Evolutionary conservation across 768 basidiomycete genomes (phyloP).

Genomic region (Xanthoconium purpureum): DNA sequence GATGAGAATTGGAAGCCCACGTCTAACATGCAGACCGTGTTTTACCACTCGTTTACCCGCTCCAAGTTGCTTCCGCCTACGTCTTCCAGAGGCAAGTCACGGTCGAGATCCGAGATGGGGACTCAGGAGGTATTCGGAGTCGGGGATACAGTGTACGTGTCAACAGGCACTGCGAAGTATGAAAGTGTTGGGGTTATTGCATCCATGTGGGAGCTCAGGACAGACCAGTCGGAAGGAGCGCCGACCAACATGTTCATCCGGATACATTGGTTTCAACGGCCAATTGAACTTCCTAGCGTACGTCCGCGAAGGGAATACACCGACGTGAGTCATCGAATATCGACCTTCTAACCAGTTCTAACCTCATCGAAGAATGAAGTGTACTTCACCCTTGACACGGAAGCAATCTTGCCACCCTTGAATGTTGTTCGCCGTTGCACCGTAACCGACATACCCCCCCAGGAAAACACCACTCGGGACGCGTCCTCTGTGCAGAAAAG

Average conservation of each 20-base stretch:
- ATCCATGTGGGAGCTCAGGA: slow-evolving; percentile 59
- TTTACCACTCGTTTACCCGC: slow-evolving; percentile 31
- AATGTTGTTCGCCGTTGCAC: slow-evolving; percentile 52
- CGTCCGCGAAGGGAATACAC: slow-evolving; percentile 58
- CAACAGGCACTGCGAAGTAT: slow-evolving; percentile 39
- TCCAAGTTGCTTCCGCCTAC: slow-evolving; percentile 8
- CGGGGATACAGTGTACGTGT: slow-evolving; percentile 68
- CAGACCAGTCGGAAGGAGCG: slow-evolving; percentile 29
- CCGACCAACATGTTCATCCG: slow-evolving; percentile 49
- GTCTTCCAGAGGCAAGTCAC: slow-evolving; percentile 17
- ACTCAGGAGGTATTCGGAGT: slow-evolving; percentile 41
- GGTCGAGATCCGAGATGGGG: slow-evolving; percentile 5
- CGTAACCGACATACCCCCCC: slow-evolving; percentile 35
- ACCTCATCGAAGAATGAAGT: slow-evolving; percentile 60
- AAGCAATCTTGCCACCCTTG: slow-evolving; percentile 48
- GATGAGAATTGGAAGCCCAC: slow-evolving; percentile 25
- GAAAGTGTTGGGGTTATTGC: slow-evolving; percentile 70
- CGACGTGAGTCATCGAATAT: slow-evolving; percentile 43
- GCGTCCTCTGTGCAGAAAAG: slow-evolving; percentile 13
- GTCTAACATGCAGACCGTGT: slow-evolving; percentile 22
- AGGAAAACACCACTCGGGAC: slow-evolving; percentile 2
- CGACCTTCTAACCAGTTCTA: background rate
- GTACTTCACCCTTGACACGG: slow-evolving; percentile 57
- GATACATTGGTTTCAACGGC: slow-evolving; percentile 76
- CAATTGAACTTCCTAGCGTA: slow-evolving; percentile 56